Evolutionary conservation across 345 rosid species (phyloP).

Genomic region (Eucalyptus fibrosa): DNA sequence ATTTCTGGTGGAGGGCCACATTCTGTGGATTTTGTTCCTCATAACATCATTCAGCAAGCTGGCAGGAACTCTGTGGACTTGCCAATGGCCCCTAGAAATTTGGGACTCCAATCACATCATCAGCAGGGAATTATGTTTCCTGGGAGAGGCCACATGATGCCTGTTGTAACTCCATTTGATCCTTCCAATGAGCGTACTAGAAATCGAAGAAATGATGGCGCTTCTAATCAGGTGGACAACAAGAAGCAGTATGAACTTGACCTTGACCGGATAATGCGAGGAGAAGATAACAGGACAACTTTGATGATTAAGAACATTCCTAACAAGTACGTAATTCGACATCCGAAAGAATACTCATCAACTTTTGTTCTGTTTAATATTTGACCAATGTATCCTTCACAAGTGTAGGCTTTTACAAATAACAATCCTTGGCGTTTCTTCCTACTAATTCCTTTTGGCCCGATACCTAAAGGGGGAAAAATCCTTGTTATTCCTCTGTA

Average conservation of each 20-base stretch:
- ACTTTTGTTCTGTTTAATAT: neutral
- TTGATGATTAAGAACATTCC: constrained; percentile 79
- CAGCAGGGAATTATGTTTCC: constrained; percentile 24
- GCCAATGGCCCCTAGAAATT: constrained; percentile 11
- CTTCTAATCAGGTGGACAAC: constrained; percentile 25
- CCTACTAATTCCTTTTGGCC: neutral
- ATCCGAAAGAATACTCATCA: neutral
- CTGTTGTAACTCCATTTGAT: constrained; percentile 17
- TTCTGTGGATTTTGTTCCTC: constrained; percentile 23
- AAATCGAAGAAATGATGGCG: constrained; percentile 44
- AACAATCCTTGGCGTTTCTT: neutral
- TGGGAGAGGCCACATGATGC: constrained; percentile 26
- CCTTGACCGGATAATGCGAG: constrained; percentile 35
- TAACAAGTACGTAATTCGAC: constrained; percentile 37
- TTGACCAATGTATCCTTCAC: neutral
- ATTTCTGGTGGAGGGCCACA: constrained; percentile 20
- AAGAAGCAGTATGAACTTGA: constrained; percentile 62
- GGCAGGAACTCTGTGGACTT: constrained; percentile 25
- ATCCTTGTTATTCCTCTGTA: neutral
- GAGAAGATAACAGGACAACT: constrained; percentile 57
- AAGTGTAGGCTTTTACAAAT: neutral
- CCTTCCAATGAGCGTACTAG: constrained; percentile 36
- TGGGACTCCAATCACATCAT: constrained; percentile 33
- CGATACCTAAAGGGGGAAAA: neutral
- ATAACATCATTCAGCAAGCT: constrained; percentile 14